These are phyloP conservation scores for Zygosaccharomyces pseudorouxii DNA, from an alignment of 805 yeast species.

Conservation along the genomic window DNA sequence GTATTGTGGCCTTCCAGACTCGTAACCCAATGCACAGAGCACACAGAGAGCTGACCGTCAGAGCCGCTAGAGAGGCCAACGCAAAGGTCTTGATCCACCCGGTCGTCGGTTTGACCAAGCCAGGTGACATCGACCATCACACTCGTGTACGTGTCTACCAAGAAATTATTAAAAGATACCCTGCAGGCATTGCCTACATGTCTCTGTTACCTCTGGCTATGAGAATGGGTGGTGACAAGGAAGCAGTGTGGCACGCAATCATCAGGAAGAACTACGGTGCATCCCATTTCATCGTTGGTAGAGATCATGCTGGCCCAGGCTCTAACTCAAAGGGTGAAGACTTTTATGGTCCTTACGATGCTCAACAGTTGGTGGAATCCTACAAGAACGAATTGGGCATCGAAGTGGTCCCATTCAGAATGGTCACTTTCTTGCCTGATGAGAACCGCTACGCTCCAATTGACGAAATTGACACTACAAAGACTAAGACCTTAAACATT, in stretches of 20 bases:
- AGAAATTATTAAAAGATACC: slow-evolving; percentile 87
- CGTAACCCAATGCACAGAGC: slow-evolving; percentile 99
- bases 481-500: slow-evolving; percentile 78
- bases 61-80: slow-evolving; percentile 92
- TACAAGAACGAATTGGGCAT: slow-evolving; percentile 75
- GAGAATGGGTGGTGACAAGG: slow-evolving; percentile 99
- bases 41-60: slow-evolving; percentile 89
- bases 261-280: slow-evolving; percentile 96
- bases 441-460: slow-evolving; percentile 93
- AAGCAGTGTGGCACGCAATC: slow-evolving; percentile 97
- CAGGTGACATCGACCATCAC: slow-evolving; percentile 97
- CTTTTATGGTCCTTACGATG: slow-evolving; percentile 96
- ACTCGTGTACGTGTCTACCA: slow-evolving; percentile 94
- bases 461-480: slow-evolving; percentile 72
- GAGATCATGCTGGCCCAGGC: slow-evolving; percentile 99
- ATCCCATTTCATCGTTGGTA: slow-evolving; percentile 93
- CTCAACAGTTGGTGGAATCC: slow-evolving; percentile 79
- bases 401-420: slow-evolving; percentile 91
- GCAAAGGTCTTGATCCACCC: slow-evolving; percentile 91
- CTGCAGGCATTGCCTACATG: slow-evolving; percentile 87
- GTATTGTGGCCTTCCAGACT: slow-evolving; percentile 95
- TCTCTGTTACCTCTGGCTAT: slow-evolving; percentile 89
- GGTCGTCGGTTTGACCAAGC: slow-evolving; percentile 93
- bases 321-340: slow-evolving; percentile 82
- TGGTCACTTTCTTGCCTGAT: slow-evolving; percentile 94